A percentile compares a stretch with the other conserved stretches of the same genome.
Evolutionary conservation across 495 filamentous ascomycete species (phyloP).

Genomic region (Trichocladium uniseriatum): DNA sequence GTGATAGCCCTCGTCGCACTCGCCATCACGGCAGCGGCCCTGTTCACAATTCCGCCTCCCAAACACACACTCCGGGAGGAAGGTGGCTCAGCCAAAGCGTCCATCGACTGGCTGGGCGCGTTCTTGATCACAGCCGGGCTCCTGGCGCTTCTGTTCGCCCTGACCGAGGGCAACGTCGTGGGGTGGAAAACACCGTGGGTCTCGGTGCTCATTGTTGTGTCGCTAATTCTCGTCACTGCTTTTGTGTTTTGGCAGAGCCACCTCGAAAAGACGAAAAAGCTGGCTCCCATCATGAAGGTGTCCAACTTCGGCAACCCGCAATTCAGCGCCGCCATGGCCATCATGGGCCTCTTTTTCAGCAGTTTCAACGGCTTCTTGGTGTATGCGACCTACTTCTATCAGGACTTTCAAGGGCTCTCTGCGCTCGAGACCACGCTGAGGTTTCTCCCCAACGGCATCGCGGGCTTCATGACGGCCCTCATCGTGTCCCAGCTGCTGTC

Average conservation of each 20-base stretch:
- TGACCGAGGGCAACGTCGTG: constrained; percentile 54
- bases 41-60: constrained; percentile 58
- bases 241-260: constrained; percentile 60
- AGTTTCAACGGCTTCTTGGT: constrained; percentile 51
- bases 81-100: constrained; percentile 18
- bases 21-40: constrained; percentile 47
- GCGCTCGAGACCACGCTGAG: constrained; percentile 50
- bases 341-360: constrained; percentile 51
- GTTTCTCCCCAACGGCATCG: constrained; percentile 51
- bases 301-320: constrained; percentile 43
- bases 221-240: constrained; percentile 45
- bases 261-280: constrained; percentile 36
- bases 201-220: constrained; percentile 52
- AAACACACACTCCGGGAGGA: constrained; percentile 23
- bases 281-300: constrained; percentile 50
- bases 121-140: constrained; percentile 54
- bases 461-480: constrained; percentile 39
- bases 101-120: constrained; percentile 59
- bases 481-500: constrained; percentile 47
- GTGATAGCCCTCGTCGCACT: constrained; percentile 54
- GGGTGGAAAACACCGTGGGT: constrained; percentile 64
- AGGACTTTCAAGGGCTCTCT: constrained; percentile 47
- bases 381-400: constrained; percentile 54
- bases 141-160: constrained; percentile 50
- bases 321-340: constrained; percentile 51